These are phyloP conservation scores for Hevea brasiliensis DNA, from an alignment of 345 rosid genomes.

Conservation along the genomic window DNA sequence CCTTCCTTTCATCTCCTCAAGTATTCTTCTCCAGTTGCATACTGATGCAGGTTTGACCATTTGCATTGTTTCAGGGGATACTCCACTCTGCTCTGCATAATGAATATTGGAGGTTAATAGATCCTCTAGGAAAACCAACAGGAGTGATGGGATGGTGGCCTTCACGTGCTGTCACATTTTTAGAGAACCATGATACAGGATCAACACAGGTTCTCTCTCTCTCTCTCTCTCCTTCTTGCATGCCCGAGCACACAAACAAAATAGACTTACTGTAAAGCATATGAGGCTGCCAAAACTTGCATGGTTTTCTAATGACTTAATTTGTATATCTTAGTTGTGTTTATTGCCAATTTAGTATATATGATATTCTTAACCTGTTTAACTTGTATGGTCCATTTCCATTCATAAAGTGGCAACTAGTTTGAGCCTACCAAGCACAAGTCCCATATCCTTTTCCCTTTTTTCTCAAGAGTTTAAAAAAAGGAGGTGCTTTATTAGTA, in stretches of 20 bases:
- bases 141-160: constrained; percentile 67
- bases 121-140: constrained; percentile 53
- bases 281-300: not conserved
- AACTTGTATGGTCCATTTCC: not conserved
- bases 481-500: not conserved
- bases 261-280: not conserved
- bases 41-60: not conserved
- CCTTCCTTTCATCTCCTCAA: too few species aligned
- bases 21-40: too few species aligned
- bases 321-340: not conserved
- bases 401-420: too few species aligned
- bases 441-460: not conserved
- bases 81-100: constrained; percentile 46
- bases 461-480: not conserved
- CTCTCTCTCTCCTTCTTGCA: constrained; percentile 10
- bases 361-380: not conserved
- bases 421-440: not conserved
- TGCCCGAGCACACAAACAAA: not conserved
- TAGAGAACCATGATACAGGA: constrained; percentile 58
- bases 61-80: constrained; percentile 34
- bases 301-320: not conserved
- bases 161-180: constrained; percentile 49
- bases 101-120: constrained; percentile 50
- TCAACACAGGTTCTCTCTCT: constrained; percentile 42
- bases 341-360: not conserved